These are phyloP conservation scores for Naganishia liquefaciens DNA, from an alignment of 1,284 basidiomycete species.

Conservation along the genomic window DNA sequence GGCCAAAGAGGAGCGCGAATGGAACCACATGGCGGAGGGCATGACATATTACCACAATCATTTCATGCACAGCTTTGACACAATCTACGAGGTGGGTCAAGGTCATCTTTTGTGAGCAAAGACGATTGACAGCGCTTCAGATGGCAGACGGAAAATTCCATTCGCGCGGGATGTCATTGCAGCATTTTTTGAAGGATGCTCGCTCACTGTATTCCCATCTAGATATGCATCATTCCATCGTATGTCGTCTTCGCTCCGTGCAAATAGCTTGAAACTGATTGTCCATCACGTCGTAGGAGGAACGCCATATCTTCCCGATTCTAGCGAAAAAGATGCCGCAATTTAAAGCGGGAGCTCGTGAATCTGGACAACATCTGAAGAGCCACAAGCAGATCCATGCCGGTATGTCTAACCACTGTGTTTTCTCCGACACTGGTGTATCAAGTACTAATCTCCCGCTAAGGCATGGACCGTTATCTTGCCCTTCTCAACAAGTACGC, in stretches of 20 bases:
- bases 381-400: slow-evolving; percentile 69
- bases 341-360: slow-evolving; percentile 55
- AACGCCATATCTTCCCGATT: slow-evolving; percentile 64
- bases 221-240: slow-evolving; percentile 68
- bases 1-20: slow-evolving; percentile 38
- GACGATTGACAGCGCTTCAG: slow-evolving; percentile 40
- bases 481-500: slow-evolving; percentile 58
- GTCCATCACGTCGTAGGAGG: slow-evolving; percentile 39
- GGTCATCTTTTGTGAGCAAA: not conserved
- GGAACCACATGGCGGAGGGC: slow-evolving; percentile 46
- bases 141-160: slow-evolving; percentile 61
- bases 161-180: slow-evolving; percentile 56
- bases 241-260: slow-evolving; percentile 50
- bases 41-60: slow-evolving; percentile 50
- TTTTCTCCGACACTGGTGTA: not conserved
- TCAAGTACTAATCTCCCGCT: not conserved
- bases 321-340: slow-evolving; percentile 65
- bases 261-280: not conserved
- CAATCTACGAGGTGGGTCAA: slow-evolving; percentile 46
- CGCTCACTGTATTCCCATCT: slow-evolving; percentile 59
- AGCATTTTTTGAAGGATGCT: slow-evolving; percentile 57
- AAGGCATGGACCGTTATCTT: slow-evolving; percentile 62
- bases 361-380: slow-evolving; percentile 61
- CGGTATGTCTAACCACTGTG: slow-evolving; percentile 53
- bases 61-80: slow-evolving; percentile 48